A percentile compares a stretch with the other conserved stretches of the same genome.
phyloP scores from a whole-genome alignment of 768 basidiomycete genomes.

The Lanmaoa rubissima region DNA sequence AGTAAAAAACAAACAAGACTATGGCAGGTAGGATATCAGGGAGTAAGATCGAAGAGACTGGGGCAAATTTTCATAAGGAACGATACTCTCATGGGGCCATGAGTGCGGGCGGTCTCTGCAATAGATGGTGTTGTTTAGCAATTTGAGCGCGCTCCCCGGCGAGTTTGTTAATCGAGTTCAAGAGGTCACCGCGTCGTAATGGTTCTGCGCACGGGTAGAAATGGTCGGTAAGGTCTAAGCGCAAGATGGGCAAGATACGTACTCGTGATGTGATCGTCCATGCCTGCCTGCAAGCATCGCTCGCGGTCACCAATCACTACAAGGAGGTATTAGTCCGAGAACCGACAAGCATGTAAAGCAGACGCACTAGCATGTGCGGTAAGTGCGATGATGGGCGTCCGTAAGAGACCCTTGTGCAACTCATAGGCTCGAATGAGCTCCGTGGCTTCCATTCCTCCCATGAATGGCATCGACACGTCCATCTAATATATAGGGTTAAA shows the following conservation, averaged over 20 bases:
- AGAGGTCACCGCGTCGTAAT: conserved; percentile 70
- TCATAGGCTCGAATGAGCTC: conserved; percentile 88
- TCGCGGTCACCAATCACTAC: conserved; percentile 88
- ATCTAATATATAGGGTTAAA: conserved; percentile 52
- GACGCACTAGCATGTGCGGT: conserved; percentile 94
- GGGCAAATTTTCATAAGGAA: background rate
- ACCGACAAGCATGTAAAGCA: background rate
- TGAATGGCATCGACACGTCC: conserved; percentile 98
- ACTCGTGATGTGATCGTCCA: conserved; percentile 87
- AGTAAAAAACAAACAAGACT: conserved; percentile 3
- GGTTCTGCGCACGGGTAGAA: conserved; percentile 52
- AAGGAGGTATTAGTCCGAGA: conserved; percentile 9
- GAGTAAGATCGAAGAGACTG: conserved; percentile 3
- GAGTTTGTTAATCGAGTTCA: conserved; percentile 80
- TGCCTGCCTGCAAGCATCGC: conserved; percentile 72
- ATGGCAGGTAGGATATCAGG: conserved; percentile 12
- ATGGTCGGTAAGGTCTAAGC: background rate
- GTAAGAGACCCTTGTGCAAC: conserved; percentile 60
- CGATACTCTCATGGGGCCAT: too few relatives aligned
- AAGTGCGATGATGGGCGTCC: conserved; percentile 91
- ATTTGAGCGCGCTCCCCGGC: conserved; percentile 58
- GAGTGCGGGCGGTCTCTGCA: conserved; percentile 34
- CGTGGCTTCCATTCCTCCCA: conserved; percentile 98
- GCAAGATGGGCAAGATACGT: conserved; percentile 26
- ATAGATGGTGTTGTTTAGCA: conserved; percentile 30